phyloP scores from a whole-genome alignment of 148 eudicot species.

The Vaccinium corymbosum region DNA sequence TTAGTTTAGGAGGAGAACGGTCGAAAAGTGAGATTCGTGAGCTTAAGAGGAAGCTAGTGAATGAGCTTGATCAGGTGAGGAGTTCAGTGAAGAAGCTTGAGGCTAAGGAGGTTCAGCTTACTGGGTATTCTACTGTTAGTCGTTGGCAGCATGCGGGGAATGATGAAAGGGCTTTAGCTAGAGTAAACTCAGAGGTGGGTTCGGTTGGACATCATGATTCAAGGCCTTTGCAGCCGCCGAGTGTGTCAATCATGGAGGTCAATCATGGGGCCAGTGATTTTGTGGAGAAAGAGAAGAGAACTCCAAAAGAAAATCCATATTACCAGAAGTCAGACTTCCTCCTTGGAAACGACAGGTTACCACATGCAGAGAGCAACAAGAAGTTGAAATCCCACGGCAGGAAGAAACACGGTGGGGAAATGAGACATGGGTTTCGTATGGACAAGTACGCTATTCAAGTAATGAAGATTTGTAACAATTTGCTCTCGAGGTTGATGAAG shows the following conservation, averaged over 20 bases:
- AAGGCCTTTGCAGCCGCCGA: conserved; percentile 48
- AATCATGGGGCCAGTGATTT: conserved; percentile 42
- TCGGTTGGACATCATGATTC: conserved; percentile 37
- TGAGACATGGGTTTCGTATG: conserved; percentile 34
- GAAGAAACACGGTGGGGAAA: conserved; percentile 40
- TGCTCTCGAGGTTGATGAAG: conserved; percentile 32
- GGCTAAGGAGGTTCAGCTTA: conserved; percentile 52
- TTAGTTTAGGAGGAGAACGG: conserved; percentile 43
- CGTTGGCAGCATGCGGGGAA: conserved; percentile 36
- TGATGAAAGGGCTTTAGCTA: conserved; percentile 27
- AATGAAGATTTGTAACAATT: conserved; percentile 34
- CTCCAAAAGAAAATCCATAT: conserved; percentile 81
- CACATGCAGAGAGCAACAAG: conserved; percentile 60
- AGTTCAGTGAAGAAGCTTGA: conserved; percentile 56
- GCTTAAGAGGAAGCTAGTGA: conserved; percentile 56
- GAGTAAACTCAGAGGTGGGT: conserved; percentile 43
- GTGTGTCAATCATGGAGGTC: conserved; percentile 52
- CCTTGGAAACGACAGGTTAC: conserved; percentile 71
- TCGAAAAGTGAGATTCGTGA: conserved; percentile 45
- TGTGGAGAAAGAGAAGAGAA: conserved; percentile 81
- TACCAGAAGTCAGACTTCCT: conserved; percentile 74
- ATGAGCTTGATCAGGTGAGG: conserved; percentile 79
- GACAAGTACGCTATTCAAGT: conserved; percentile 46
- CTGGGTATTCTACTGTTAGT: conserved; percentile 21
- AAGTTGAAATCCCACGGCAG: conserved; percentile 45